Evolutionary conservation across 2,329 filamentous ascomycete genomes (phyloP).

Genomic region (Talaromyces sp.): DNA sequence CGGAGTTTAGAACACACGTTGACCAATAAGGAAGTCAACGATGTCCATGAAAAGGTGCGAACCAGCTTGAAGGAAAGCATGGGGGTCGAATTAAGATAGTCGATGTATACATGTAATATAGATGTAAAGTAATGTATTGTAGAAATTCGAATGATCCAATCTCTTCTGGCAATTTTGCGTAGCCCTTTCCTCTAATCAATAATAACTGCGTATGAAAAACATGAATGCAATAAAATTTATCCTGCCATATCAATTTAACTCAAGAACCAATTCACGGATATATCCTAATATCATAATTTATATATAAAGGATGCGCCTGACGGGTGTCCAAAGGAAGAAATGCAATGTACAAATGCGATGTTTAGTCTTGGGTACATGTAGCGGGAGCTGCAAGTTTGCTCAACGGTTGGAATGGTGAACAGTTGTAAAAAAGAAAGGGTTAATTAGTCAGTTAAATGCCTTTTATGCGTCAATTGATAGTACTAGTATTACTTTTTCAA

Average conservation of each 20-base stretch:
- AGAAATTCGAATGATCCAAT: background rate
- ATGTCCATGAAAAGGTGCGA: slow-evolving; percentile 66
- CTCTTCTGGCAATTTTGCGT: background rate
- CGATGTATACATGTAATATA: background rate
- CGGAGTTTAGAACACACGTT: slow-evolving; percentile 86
- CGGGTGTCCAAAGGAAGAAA: no score
- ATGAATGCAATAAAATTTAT: background rate
- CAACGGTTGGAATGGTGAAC: background rate
- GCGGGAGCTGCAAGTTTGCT: background rate
- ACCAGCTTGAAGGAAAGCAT: slow-evolving; percentile 63
- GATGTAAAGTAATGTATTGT: slow-evolving; percentile 1
- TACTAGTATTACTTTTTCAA: background rate
- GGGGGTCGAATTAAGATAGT: slow-evolving; percentile 71
- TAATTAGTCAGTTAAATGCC: background rate
- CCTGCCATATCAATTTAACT: background rate
- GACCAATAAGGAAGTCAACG: slow-evolving; percentile 75
- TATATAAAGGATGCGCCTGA: no score
- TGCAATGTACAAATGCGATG: background rate
- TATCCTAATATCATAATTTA: background rate
- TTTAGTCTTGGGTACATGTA: background rate
- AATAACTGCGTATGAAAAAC: background rate
- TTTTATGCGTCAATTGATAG: background rate
- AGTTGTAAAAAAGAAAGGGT: background rate
- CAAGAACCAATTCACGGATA: background rate
- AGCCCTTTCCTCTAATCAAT: no score